Base-by-base conservation (phyloP, 345 rosid genomes). In the Noccaea caerulescens region DNA sequence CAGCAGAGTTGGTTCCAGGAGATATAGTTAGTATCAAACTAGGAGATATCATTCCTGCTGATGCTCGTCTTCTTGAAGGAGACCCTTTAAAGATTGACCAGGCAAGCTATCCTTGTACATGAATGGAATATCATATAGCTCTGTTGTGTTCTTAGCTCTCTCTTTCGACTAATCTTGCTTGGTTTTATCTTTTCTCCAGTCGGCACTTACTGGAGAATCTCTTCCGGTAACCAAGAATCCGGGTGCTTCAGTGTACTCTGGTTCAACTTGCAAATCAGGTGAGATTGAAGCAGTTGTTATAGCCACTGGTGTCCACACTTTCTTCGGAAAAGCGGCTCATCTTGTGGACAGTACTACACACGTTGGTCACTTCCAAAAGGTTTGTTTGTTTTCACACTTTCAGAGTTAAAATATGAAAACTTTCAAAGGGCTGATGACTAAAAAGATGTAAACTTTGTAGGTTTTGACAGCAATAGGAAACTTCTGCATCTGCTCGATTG, bases 311-410 rank as follows among this genome's bases (percentile, higher is more conserved):
- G 96, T 92, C 2, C 92, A 81, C 54, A 92, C 96, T 65, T 92
- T 92, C 92, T 92, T 92, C 10, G 96, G 98, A 42, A 92, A 86
- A 77, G 98, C 96, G 2, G 98, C 96, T 80, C 94, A 92, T 83
- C 96, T 92, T 72, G 96, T 92, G n/a, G 98, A 92, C 58, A 75
- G 57, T 63, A 92, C 98, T 23, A 86, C 82, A 4, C 93, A 92
- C 63, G 82, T 89, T 72, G 98, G 98, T 32, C 98, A 92, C 62
- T 92, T 92, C 78, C 98, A 92, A 72, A 78, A 92, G 94, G 97
- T 91, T 54, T 41, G 82, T 54, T 57, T 27, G 30, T 27, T 1
- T 3, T 72, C 78, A 51, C 33, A 59, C 6, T 39, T 49, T 13
- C 7, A 4, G 46, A 54, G 16, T 32, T 32, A 47, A 36, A 34